Evolutionary conservation across 1,139 yeast genomes (phyloP).

Genomic region (Barnettozyma hawaiiensis): DNA sequence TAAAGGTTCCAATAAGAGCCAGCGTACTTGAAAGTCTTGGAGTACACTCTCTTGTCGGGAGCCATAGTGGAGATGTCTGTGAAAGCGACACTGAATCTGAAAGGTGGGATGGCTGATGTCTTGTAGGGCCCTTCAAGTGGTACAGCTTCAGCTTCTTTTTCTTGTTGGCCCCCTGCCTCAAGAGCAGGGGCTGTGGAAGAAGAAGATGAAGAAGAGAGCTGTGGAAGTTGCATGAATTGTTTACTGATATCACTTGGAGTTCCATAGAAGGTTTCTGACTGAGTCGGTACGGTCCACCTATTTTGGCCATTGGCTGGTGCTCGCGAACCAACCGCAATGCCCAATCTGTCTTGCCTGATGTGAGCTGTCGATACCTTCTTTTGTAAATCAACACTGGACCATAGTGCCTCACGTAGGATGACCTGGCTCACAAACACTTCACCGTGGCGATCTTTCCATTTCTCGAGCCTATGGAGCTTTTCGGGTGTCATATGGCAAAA

Average conservation of each 20-base stretch:
- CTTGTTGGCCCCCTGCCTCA: background rate
- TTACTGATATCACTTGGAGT: conserved; percentile 24
- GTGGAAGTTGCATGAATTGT: conserved; percentile 13
- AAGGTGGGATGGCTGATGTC: conserved; percentile 45
- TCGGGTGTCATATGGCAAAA: conserved; percentile 44
- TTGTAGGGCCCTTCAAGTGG: conserved; percentile 17
- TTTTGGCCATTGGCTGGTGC: conserved; percentile 24
- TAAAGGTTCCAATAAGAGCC: conserved; percentile 55
- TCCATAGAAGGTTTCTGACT: conserved; percentile 39
- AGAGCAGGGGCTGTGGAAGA: background rate
- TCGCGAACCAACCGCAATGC: conserved; percentile 21
- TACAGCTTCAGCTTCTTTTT: background rate
- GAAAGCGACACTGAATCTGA: conserved; percentile 47
- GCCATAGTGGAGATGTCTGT: conserved; percentile 39
- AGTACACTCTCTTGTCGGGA: conserved; percentile 42
- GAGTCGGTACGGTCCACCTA: conserved; percentile 36
- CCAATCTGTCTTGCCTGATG: conserved; percentile 20
- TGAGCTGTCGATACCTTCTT: conserved; percentile 28
- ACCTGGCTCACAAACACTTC: conserved; percentile 33
- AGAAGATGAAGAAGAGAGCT: background rate
- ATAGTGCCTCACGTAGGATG: conserved; percentile 40
- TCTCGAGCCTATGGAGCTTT: conserved; percentile 38
- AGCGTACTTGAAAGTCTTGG: conserved; percentile 49
- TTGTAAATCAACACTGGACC: conserved; percentile 41
- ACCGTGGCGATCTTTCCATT: conserved; percentile 31